Base-by-base conservation (phyloP, 257 asterid species). In the Cordia subcordata region DNA sequence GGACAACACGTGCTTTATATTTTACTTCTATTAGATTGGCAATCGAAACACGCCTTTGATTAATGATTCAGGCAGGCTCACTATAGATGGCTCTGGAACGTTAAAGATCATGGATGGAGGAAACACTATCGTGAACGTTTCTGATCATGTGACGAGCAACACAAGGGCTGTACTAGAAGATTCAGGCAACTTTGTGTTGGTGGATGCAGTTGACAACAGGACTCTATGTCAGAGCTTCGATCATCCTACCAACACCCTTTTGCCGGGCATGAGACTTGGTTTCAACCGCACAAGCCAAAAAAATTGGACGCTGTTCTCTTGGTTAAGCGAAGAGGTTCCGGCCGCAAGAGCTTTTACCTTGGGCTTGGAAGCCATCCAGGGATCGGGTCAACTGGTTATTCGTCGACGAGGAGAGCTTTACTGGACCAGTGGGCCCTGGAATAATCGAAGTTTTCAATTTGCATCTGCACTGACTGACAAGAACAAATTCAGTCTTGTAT, bases 211-310 rank as follows among this genome's bases (percentile, higher is more conserved):
- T 22, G 50, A 13, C 19, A 61, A 55, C 18, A 51, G 39, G 37
- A 37, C 23, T 15, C 18, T 76, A 18, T 78, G 83, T 81, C 77
- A 85, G 32, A 86, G 94, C 51, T 80, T 72, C 18, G 90, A 84
- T 67, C 68, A 77, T 71, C 93, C 93, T 10, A 81, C 84, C 0
- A 68, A 76, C 38, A 72, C 75, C 0, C 79, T 87, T 63, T 75
- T 87, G 0, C 79, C 90, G 12, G 78, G 76, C n/a, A 87, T 82
- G 87, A 82, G 60, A 72, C 49, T 82, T 4, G 77, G 89, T 1
- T 52, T 63, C 45, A 68, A 85, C 55, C 74, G n/a, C 46, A 63
- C 71, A 11, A 69, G 81, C 9, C 65, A 65, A 16, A 56, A 68
- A 49, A 72, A 70, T 10, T 72, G 81, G 81, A 76, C 49, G 0